A percentile compares a stretch with the other conserved stretches of the same genome.
phyloP scores from a whole-genome alignment of 2,329 filamentous ascomycete genomes.

The Fusarium tanahbumbuense region DNA sequence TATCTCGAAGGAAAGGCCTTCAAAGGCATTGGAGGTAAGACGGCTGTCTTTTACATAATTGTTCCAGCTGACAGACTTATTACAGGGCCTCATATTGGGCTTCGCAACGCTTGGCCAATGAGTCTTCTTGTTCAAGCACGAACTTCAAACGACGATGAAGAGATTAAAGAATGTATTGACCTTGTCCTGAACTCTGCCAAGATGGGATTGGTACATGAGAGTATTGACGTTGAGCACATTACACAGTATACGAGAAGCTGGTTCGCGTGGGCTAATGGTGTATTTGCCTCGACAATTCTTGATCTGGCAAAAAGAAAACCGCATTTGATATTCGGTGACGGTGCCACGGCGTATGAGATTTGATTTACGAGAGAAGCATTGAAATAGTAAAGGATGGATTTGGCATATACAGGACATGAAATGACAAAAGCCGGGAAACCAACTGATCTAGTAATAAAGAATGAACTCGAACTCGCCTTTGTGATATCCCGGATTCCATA shows the following conservation, averaged over 20 bases:
- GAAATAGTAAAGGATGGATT: neutral
- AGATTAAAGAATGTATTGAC: constrained; percentile 80
- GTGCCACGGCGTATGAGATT: constrained; percentile 68
- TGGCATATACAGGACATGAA: neutral
- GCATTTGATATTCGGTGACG: constrained; percentile 81
- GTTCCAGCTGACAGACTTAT: constrained; percentile 16
- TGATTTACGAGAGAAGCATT: constrained; percentile 41
- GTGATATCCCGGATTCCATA: neutral
- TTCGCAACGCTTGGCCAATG: constrained; percentile 98
- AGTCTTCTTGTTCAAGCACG: constrained; percentile 90
- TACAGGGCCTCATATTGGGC: constrained; percentile 75
- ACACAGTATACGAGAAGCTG: constrained; percentile 85
- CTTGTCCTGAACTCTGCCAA: constrained; percentile 80
- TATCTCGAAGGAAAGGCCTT: constrained; percentile 83
- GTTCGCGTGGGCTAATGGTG: constrained; percentile 98
- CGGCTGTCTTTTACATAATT: neutral
- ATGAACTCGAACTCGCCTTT: neutral
- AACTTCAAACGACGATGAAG: constrained; percentile 84
- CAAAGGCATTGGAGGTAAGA: constrained; percentile 84
- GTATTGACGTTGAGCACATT: constrained; percentile 79
- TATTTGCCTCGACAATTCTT: constrained; percentile 92
- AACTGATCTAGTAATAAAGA: neutral
- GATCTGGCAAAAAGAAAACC: constrained; percentile 91
- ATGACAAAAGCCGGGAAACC: neutral
- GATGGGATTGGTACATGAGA: constrained; percentile 90